phyloP scores from a whole-genome alignment of 768 basidiomycete genomes.

The Piloderma croceum region DNA sequence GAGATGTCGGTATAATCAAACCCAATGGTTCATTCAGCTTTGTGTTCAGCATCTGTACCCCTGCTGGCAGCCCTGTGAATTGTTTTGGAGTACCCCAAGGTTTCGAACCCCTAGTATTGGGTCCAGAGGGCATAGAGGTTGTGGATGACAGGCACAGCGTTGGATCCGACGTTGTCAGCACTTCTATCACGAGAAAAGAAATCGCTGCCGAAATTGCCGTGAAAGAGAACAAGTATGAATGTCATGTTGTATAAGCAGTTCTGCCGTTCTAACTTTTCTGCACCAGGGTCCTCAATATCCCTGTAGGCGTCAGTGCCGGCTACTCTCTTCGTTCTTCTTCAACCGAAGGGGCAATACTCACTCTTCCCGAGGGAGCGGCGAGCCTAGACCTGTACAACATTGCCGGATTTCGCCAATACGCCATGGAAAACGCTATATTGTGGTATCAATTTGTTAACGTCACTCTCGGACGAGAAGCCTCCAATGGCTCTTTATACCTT shows the following conservation, averaged over 20 bases:
- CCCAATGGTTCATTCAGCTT: conserved; percentile 31
- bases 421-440: conserved; percentile 7
- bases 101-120: conserved; percentile 21
- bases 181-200: no score
- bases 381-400: conserved; percentile 3
- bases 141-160: no score
- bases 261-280: no score
- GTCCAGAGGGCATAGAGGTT: conserved; percentile 6
- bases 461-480: conserved; percentile 5
- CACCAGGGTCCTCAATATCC: no score
- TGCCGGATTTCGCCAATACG: conserved; percentile 8
- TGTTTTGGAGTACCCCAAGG: conserved; percentile 23
- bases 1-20: conserved; percentile 34
- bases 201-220: no score
- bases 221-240: no score
- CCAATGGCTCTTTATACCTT: conserved; percentile 16
- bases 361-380: conserved; percentile 11
- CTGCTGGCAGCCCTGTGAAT: conserved; percentile 27
- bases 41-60: conserved; percentile 33
- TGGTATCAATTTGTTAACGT: conserved; percentile 14
- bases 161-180: no score
- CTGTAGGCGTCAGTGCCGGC: no score
- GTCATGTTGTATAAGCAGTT: no score
- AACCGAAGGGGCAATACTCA: conserved; percentile 13
- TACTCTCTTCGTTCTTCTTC: no score